Percentiles rank a stretch among this genome's conserved stretches.
These are phyloP conservation scores for Ramaria sp. DNA, from an alignment of 768 basidiomycete species.

Conservation along the genomic window DNA sequence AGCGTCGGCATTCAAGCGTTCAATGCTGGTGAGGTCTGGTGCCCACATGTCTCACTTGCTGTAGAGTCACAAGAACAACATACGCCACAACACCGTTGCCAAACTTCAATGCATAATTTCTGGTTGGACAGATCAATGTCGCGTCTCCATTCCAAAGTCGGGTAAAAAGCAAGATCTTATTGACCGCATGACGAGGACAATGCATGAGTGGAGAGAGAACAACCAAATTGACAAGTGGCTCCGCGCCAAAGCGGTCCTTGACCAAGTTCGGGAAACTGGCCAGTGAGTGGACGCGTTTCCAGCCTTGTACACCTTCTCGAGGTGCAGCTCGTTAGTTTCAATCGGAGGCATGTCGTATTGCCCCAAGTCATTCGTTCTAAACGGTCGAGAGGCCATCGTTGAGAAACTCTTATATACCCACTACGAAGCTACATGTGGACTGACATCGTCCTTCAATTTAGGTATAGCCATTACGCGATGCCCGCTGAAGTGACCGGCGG, in stretches of 20 bases:
- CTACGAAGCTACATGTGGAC: background rate
- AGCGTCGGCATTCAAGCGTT: conserved; percentile 16
- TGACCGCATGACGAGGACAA: conserved; percentile 50
- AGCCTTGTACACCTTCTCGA: background rate
- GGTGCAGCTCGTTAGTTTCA: background rate
- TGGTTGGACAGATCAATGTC: conserved; percentile 72
- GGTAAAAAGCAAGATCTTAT: conserved; percentile 86
- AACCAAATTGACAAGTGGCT: conserved; percentile 56
- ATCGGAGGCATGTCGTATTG: background rate
- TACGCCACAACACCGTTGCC: conserved; percentile 77
- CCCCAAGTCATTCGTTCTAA: background rate
- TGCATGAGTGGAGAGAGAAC: conserved; percentile 49
- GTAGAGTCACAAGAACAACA: conserved; percentile 57
- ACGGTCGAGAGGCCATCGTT: background rate
- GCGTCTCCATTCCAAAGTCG: conserved; percentile 53
- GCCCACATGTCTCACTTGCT: conserved; percentile 10
- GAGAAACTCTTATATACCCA: background rate
- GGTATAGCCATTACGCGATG: conserved; percentile 9
- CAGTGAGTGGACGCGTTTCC: conserved; percentile 37
- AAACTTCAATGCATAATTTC: conserved; percentile 72
- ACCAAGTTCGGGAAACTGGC: conserved; percentile 54
- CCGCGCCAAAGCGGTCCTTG: conserved; percentile 55
- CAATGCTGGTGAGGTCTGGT: conserved; percentile 1
- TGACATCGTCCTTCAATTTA: background rate
- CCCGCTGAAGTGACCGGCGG: background rate